Evolutionary conservation across 2,329 filamentous ascomycete species (phyloP).

Genomic region (Sporothrix sp.): DNA sequence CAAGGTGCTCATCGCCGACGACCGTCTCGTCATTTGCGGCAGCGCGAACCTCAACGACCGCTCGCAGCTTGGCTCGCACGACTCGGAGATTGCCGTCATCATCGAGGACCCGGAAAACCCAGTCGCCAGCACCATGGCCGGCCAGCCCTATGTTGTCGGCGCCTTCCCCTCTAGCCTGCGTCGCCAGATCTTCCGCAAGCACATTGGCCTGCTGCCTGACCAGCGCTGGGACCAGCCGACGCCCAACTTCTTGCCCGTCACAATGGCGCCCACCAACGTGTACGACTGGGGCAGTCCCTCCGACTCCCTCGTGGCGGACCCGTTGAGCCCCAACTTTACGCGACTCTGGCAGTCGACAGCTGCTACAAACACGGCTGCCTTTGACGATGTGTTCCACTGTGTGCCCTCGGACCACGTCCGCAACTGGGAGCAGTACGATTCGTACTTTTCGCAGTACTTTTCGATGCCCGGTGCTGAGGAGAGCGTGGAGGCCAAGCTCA

Average conservation of each 20-base stretch:
- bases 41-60: constrained; percentile 49
- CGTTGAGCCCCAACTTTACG: constrained; percentile 58
- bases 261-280: constrained; percentile 57
- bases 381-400: constrained; percentile 70
- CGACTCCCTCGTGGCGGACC: constrained; percentile 63
- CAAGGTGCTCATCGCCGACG: constrained; percentile 72
- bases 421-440: constrained; percentile 64
- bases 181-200: constrained; percentile 79
- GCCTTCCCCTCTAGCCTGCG: constrained; percentile 70
- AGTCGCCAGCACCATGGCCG: constrained; percentile 65
- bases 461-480: constrained; percentile 40
- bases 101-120: constrained; percentile 63
- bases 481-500: constrained; percentile 29
- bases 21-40: constrained; percentile 72
- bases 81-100: constrained; percentile 80
- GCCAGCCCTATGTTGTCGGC: constrained; percentile 57
- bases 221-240: constrained; percentile 60
- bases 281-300: constrained; percentile 62
- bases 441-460: constrained; percentile 61
- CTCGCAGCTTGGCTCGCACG: constrained; percentile 74
- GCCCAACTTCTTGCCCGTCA: constrained; percentile 67
- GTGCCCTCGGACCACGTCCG: constrained; percentile 60
- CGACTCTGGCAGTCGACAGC: constrained; percentile 66
- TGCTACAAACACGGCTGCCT: constrained; percentile 68
- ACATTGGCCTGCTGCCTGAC: constrained; percentile 68